Evolutionary conservation across 2,329 filamentous ascomycete genomes (phyloP), one percentile per base, ranked within the genome.

Genomic region (Ilyonectria robusta): DNA sequence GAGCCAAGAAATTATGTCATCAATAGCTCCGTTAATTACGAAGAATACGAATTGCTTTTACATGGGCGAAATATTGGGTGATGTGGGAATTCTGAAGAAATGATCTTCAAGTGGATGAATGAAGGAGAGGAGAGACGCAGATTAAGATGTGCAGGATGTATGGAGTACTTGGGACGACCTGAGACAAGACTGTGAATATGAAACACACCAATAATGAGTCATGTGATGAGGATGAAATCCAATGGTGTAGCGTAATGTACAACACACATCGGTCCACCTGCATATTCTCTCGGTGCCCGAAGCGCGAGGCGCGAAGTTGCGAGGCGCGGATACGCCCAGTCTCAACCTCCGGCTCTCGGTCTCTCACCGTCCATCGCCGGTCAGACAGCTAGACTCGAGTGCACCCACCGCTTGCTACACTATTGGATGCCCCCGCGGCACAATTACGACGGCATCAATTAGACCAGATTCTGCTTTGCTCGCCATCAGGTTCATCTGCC

Each of bases 401-500:
- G 50, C 50, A 53, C 50, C 29, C 31, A 35, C 50, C 3, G 31
- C 10, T n/a, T 15, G 31, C 50, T 53, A 13, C 21, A 23, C 50
- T 53, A 53, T 53, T 37, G 50, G 29, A 35, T 37, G n/a, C 9
- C 33, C 19, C 33, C 40, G 23, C 35, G 8, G 48, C 21, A 55
- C 56, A 42, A 44, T 56, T 56, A 37, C 44, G 26, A 40, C 23
- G 13, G 31, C 54, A 53, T 48, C 35, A 10, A 19, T 26, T 29
- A 26, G 10, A 23, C 26, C 15, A 40, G 35, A 29, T 13, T 29
- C 8, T n/a, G 26, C 19, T 26, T 44, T 53, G 13, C 9, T 19
- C 51, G 33, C 29, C 23, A 19, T 35, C 48, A 51, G 35, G 17
- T n/a, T 64, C 35, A 64, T 65, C 53, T 60, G 57, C 44, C 46